Base-by-base conservation (phyloP, 2,329 filamentous ascomycete genomes). In the Penicillium sp. region DNA sequence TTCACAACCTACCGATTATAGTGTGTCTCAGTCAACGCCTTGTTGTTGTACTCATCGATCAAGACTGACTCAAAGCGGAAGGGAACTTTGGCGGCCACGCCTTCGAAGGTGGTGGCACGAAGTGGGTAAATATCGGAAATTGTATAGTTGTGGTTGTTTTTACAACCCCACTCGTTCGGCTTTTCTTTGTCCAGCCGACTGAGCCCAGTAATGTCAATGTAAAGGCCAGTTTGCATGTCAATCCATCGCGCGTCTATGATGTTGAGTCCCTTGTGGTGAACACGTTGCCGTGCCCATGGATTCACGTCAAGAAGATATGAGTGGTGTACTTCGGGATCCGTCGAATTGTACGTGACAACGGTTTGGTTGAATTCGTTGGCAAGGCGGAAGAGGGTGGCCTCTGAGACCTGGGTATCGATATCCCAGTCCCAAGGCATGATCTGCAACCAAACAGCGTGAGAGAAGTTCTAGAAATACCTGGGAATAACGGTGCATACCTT, bases 161-260 rank as follows among this genome's bases (percentile, higher is more conserved):
- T 94, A 79, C 91, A 94, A 70, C 86, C 88, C 86, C 90, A 91
- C 31, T 90, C 75, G 7, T 90, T 90, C 0, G 91, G 90, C 2
- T 75, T 76, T 17, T 81, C 79, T 0, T 85, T 83, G 35, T 91
- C 83, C 21, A 89, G 85, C 79, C 92, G 89, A 55, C 86, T 86
- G 41, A 95, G 78, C 13, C 86, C 91, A 0, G 92, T 95, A 71
- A 96, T 92, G 75, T 95, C 91, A 75, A 95, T 88, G 75, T 91
- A 96, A 71, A 94, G 83, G 52, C 91, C 91, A 69, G 89, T 95
- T 59, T 80, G 77, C 62, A 84, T 84, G 75, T 95, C 91, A 71
- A 95, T 91, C 90, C 91, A 96, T 50, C 92, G 85, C 26, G 89
- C 91, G 76, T 95, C 92, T 70, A 95, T 95, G 60, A 95, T 85